Base-by-base conservation (phyloP, 202 grass and related monocot species). In the Musa balbisiana region DNA sequence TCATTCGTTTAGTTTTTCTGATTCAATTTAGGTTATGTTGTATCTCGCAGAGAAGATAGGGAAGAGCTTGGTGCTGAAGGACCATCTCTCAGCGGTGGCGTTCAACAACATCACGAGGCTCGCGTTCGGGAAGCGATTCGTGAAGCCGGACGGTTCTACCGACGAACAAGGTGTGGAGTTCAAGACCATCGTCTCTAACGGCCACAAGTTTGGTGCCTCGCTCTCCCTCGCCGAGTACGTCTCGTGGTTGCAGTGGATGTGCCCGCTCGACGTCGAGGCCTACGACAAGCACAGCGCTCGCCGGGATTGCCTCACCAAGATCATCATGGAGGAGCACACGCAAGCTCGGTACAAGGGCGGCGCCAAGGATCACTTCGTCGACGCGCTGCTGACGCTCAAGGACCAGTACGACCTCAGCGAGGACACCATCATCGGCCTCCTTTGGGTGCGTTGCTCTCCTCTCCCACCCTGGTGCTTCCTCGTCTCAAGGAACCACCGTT, bases 61-160 rank as follows among this genome's bases (percentile, higher is more conserved):
- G 3, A 94, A 88, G n/a, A 80, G 83, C 69, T 26, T 94, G 53
- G 62, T 85, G 43, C 84, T 97, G 64, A 80, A 76, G 79, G 86
- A 93, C 14, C 87, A 97, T 69, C 82, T 97, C 76, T 73, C 90
- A 62, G 85, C 86, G 49, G 94, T 97, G 19, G 87, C 94, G 52
- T 97, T 99, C 89, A 94, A 99, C 82, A 99, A 99, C 76, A 99
- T 99, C 83, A 99, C 95, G 81, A 89, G 95, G 77, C 87, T 99
- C 22, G 95, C 91, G 33, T 99, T 99, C 80, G 95, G 95, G 51
- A 99, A 99, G 69, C 82, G 95, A 49, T 99, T 99, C 78, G 81
- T 92, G 85, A 93, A 94, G 80, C 79, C 83, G 23, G 81, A 99
- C 20, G 91, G 95, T 62, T 81, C 86, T 2, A 60, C 90, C 50